Conservation (phyloP, 768 basidiomycete species). For the Boletus rubescentipes region DNA sequence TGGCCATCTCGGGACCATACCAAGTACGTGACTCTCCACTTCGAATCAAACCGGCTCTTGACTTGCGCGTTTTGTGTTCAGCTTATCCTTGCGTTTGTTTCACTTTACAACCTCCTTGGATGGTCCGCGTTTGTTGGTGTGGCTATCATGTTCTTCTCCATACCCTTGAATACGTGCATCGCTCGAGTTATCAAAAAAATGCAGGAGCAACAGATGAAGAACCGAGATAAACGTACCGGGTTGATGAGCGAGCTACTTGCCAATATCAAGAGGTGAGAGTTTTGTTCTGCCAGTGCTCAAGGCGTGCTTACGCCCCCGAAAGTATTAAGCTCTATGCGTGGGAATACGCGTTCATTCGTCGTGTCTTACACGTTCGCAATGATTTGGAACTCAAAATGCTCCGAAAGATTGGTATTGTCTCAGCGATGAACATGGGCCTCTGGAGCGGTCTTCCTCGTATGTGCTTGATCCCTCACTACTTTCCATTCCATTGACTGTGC, state of each 20-base stretch:
- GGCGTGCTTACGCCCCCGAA: background rate
- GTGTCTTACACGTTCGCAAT: constrained; percentile 78
- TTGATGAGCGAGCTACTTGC: constrained; percentile 92
- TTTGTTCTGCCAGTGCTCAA: background rate
- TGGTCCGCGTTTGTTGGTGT: constrained; percentile 92
- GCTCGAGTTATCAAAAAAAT: constrained; percentile 69
- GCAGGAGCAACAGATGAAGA: constrained; percentile 92
- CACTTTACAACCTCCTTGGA: constrained; percentile 85
- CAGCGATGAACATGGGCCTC: constrained; percentile 60
- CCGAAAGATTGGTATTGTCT: constrained; percentile 74
- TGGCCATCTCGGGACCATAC: constrained; percentile 81
- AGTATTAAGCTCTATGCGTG: constrained; percentile 93
- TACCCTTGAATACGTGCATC: constrained; percentile 73
- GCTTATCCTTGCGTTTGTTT: constrained; percentile 87
- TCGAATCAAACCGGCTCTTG: too few species aligned
- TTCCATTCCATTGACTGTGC: background rate
- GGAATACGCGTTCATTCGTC: constrained; percentile 87
- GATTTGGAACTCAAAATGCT: constrained; percentile 81
- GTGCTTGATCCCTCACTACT: background rate
- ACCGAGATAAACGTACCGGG: constrained; percentile 77
- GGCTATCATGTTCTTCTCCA: constrained; percentile 77
- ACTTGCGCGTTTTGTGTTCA: constrained; percentile 24
- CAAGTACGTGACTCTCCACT: constrained; percentile 48
- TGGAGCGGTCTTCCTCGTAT: constrained; percentile 67
- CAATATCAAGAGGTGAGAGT: constrained; percentile 76